Evolutionary conservation across 192 early-diverging fungal species (phyloP), one percentile per base, ranked within the genome.

Genomic region (Geranomyces michiganensis): DNA sequence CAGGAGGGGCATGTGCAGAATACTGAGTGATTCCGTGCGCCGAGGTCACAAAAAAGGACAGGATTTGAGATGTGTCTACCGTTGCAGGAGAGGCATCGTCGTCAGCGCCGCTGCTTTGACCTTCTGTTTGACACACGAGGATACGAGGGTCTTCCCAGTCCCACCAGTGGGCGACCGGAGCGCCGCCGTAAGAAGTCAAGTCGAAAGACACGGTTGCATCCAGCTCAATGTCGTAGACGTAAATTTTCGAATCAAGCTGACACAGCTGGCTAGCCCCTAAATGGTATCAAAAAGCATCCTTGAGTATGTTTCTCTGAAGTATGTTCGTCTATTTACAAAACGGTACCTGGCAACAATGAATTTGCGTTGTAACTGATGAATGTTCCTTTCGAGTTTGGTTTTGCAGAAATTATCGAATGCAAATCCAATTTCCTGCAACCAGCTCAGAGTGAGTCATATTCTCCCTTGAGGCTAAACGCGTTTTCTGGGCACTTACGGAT

Each of bases 31-130:
- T 72, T 5, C 80, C 83, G n/a, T 72, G 67, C 7, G 67, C 62
- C 27, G 62, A 44, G 8, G 79, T 79, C 14, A 76, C 79, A 70
- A 85, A 85, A 27, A 85, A 77, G 22, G 79, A 83, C 27, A 75
- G 62, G 30, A 79, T 75, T 78, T 82, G 30, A 21, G 27, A 27
- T 8, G 30, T 53, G 21, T 30, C 26, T 9, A 27, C 43, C 24
- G 36, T 41, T 10, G 44, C 19, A 22, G 21, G 17, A 15, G 24
- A 24, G 14, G 33, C 12, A 4, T 65, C 45, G 6, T 60, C 58
- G 7, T 60, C 58, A 2, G 58, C 5, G 29, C 58, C 58, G 24
- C 58, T 9, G 8, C 31, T 29, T 29, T 60, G 58, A 1, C 58
- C 58, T 17, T 60, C 58, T 33, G 73, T 70, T 60, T 82, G 78